These are phyloP conservation scores for Mycena haematopus DNA, from an alignment of 768 basidiomycete species.

Conservation along the genomic window DNA sequence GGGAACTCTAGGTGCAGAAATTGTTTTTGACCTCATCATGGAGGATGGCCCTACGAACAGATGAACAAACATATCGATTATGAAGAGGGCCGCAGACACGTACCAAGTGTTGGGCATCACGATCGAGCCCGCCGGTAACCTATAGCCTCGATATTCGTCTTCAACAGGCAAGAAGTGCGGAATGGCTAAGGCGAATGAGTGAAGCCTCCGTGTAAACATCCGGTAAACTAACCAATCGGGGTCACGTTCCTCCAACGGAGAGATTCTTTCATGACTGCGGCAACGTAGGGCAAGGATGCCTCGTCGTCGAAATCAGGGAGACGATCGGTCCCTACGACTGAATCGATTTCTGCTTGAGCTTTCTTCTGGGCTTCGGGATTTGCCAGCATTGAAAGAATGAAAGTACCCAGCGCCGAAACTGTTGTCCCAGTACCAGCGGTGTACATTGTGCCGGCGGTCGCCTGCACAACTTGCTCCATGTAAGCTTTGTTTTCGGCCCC, in stretches of 20 bases:
- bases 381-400: slow-evolving; percentile 46
- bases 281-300: slow-evolving; percentile 41
- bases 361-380: slow-evolving; percentile 43
- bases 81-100: neutral
- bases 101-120: slow-evolving; percentile 39
- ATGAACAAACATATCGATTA: neutral
- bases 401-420: slow-evolving; percentile 40
- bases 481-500: slow-evolving; percentile 10
- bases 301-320: slow-evolving; percentile 44
- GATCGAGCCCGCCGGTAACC: slow-evolving; percentile 39
- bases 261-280: slow-evolving; percentile 44
- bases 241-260: slow-evolving; percentile 43
- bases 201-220: neutral
- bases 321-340: slow-evolving; percentile 39
- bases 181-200: slow-evolving; percentile 7
- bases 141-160: slow-evolving; percentile 37
- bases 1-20: neutral
- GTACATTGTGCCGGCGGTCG: slow-evolving; percentile 9
- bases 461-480: slow-evolving; percentile 13
- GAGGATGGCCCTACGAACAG: slow-evolving; percentile 14
- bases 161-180: slow-evolving; percentile 26
- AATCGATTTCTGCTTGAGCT: slow-evolving; percentile 47
- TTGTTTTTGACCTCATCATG: slow-evolving; percentile 17
- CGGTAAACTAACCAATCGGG: slow-evolving; percentile 40
- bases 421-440: slow-evolving; percentile 43